Evolutionary conservation across 371 early-diverging fungal genomes (phyloP).

Genomic region (Lichtheimia ornata): DNA sequence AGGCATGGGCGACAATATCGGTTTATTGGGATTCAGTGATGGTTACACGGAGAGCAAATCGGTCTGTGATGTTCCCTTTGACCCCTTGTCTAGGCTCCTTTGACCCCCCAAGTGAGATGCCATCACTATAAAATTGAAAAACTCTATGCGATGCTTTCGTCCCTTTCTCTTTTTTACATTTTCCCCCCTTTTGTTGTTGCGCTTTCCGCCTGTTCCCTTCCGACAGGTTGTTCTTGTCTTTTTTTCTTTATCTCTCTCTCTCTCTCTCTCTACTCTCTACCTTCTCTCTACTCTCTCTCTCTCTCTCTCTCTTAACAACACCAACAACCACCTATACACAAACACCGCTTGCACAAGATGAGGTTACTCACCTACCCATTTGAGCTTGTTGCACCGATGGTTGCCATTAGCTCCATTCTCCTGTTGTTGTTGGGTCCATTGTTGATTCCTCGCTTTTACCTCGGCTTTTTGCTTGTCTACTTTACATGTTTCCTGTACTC

Average conservation of each 20-base stretch:
- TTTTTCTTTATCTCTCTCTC: slow-evolving; percentile 11
- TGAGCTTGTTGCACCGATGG: slow-evolving; percentile 56
- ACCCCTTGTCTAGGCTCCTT: too few species aligned
- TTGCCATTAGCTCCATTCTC: slow-evolving; percentile 50
- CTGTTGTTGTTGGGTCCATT: slow-evolving; percentile 53
- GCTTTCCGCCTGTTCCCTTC: slow-evolving; percentile 4
- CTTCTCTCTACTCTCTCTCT: too few species aligned
- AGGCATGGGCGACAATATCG: too few species aligned
- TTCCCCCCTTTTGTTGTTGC: slow-evolving; percentile 14
- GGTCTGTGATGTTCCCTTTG: too few species aligned
- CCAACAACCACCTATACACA: background rate
- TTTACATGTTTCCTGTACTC: slow-evolving; percentile 53
- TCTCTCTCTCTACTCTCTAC: too few species aligned
- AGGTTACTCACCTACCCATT: slow-evolving; percentile 41
- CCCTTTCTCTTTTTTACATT: slow-evolving; percentile 5
- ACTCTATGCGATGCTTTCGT: too few species aligned
- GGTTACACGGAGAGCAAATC: too few species aligned
- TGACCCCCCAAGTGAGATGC: too few species aligned
- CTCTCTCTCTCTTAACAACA: background rate
- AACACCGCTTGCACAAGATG: background rate
- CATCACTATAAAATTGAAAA: too few species aligned
- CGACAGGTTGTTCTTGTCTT: slow-evolving; percentile 1
- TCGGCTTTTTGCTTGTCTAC: slow-evolving; percentile 49
- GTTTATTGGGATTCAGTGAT: too few species aligned
- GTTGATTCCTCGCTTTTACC: slow-evolving; percentile 53